phyloP scores from a whole-genome alignment of 1,284 basidiomycete species.

The Athelia sp. region DNA sequence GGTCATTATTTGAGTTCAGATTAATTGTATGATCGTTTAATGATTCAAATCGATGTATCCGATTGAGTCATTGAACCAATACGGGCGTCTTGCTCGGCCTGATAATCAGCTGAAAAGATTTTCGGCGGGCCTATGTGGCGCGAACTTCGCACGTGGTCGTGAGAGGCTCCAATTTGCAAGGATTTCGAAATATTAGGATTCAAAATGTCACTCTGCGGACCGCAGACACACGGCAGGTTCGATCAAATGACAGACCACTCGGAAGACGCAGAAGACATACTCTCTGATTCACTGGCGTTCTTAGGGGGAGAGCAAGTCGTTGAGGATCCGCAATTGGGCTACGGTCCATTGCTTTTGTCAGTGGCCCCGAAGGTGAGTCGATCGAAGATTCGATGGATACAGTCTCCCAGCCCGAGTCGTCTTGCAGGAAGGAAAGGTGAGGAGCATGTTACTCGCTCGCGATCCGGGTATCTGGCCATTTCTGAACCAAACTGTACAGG shows the following conservation, averaged over 20 bases:
- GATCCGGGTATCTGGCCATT: constrained; percentile 6
- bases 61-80: no score
- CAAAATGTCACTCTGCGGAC: no score
- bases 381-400: constrained; percentile 1
- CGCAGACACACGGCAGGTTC: no score
- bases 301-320: constrained; percentile 33
- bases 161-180: no score
- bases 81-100: no score
- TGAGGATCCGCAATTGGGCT: constrained; percentile 35
- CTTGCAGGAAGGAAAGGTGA: constrained; percentile 53
- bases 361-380: constrained; percentile 48
- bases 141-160: no score
- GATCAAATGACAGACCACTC: no score
- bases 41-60: no score
- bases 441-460: constrained; percentile 10
- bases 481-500: constrained; percentile 31
- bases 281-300: constrained; percentile 43
- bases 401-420: constrained; percentile 7
- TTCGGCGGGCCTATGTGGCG: no score
- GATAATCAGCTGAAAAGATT: constrained; percentile 11
- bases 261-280: constrained; percentile 37
- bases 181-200: no score
- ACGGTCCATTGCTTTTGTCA: constrained; percentile 43
- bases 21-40: no score
- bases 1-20: no score